These are phyloP conservation scores for Tephrocybe sp. DNA, from an alignment of 768 basidiomycete species.

Conservation along the genomic window DNA sequence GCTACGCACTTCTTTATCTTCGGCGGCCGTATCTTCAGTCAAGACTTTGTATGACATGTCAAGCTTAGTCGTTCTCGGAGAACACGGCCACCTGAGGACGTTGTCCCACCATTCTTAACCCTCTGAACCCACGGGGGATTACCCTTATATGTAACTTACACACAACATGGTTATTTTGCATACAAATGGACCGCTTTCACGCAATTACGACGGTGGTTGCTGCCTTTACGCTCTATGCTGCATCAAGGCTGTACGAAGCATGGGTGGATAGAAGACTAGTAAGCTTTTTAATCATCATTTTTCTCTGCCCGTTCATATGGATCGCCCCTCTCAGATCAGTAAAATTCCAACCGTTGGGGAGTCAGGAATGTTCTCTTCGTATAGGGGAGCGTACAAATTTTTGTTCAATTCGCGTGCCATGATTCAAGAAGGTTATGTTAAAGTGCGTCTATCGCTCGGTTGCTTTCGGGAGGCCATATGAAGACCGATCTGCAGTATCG, in stretches of 20 bases:
- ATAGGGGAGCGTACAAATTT: constrained; percentile 15
- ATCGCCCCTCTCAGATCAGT: neutral
- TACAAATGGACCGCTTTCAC: neutral
- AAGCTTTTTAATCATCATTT: neutral
- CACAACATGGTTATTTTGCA: too few relatives aligned
- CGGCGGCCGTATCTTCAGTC: too few relatives aligned
- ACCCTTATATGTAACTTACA: too few relatives aligned
- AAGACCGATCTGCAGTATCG: constrained; percentile 7
- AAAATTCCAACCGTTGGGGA: constrained; percentile 17
- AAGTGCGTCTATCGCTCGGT: neutral
- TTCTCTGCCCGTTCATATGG: neutral
- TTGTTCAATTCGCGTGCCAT: constrained; percentile 11
- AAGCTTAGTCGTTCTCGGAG: neutral
- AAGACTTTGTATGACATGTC: neutral
- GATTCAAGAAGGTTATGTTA: constrained; percentile 17
- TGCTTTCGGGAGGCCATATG: neutral
- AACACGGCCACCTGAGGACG: neutral
- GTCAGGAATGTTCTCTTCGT: constrained; percentile 14
- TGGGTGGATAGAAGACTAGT: constrained; percentile 4
- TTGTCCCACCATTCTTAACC: neutral
- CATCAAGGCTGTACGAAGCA: neutral
- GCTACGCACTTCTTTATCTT: too few relatives aligned
- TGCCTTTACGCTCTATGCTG: constrained; percentile 5
- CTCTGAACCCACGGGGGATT: neutral
- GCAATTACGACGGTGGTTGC: neutral